Evolutionary conservation across 2,329 filamentous ascomycete genomes (phyloP).

Genomic region (Pseudogymnoascus sp.): DNA sequence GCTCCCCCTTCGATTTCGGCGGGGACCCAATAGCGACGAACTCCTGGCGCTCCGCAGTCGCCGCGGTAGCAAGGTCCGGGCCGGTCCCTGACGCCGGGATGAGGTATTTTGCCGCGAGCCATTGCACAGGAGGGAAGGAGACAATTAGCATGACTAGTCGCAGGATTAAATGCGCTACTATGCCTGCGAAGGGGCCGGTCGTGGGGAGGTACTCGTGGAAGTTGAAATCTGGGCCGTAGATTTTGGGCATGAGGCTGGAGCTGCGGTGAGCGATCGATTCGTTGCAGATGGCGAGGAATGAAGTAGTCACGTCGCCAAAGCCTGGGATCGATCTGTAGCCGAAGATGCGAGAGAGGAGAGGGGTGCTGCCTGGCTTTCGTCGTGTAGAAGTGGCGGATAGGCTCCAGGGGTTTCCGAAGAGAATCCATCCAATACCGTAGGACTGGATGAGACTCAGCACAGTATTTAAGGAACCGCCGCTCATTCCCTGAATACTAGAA

Average conservation of each 20-base stretch:
- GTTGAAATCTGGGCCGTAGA: constrained; percentile 5
- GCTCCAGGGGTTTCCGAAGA: constrained; percentile 6
- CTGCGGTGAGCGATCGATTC: constrained; percentile 10
- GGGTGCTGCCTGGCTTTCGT: background rate
- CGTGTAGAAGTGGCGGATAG: background rate
- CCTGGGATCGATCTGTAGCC: constrained; percentile 1
- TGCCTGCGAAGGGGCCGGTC: background rate
- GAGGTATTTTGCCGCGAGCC: background rate
- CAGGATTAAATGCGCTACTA: background rate
- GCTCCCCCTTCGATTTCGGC: background rate
- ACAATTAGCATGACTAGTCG: background rate
- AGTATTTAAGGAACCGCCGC: constrained; percentile 9
- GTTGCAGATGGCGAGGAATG: constrained; percentile 11
- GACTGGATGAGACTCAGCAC: constrained; percentile 6
- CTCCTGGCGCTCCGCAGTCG: background rate
- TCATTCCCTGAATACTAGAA: constrained; percentile 8
- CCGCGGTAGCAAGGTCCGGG: background rate
- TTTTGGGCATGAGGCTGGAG: constrained; percentile 2
- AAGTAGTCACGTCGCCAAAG: constrained; percentile 9
- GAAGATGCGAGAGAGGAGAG: background rate
- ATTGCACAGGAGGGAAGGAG: background rate
- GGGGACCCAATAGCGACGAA: background rate
- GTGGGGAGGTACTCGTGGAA: constrained; percentile 2
- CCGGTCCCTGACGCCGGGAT: background rate
- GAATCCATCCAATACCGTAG: constrained; percentile 9